Percentiles rank a stretch among this genome's conserved stretches.
Evolutionary conservation across 148 eudicot species (phyloP).

Genomic region (Silene uniflora): DNA sequence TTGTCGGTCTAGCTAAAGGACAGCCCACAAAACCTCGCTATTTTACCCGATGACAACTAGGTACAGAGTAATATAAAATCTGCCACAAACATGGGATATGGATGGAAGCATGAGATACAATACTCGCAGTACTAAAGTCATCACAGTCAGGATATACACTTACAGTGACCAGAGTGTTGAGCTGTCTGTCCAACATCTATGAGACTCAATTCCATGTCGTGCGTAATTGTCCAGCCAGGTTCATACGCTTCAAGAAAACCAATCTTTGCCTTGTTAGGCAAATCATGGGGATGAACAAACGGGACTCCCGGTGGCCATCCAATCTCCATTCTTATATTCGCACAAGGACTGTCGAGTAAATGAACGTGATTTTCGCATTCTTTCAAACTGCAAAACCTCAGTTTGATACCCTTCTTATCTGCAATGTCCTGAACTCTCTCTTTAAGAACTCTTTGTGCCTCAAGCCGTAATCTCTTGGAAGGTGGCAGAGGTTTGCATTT

Average conservation of each 20-base stretch:
- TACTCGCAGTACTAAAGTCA: neutral
- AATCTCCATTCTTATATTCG: constrained; percentile 79
- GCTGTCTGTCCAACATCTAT: constrained; percentile 69
- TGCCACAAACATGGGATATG: neutral
- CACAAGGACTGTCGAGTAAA: constrained; percentile 82
- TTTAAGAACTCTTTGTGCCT: constrained; percentile 97
- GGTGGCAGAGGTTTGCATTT: constrained; percentile 93
- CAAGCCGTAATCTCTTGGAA: constrained; percentile 90
- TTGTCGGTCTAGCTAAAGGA: neutral
- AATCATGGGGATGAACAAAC: constrained; percentile 99
- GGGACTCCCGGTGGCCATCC: constrained; percentile 99
- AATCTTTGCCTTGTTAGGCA: constrained; percentile 96
- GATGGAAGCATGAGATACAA: neutral
- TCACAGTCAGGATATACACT: constrained; percentile 15
- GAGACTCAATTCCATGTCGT: constrained; percentile 79
- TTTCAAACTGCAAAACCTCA: constrained; percentile 85
- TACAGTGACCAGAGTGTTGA: constrained; percentile 57
- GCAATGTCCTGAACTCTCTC: constrained; percentile 99
- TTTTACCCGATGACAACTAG: neutral
- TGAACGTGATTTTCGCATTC: constrained; percentile 89
- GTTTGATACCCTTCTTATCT: constrained; percentile 92
- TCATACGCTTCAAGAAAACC: constrained; percentile 97
- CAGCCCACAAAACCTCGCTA: neutral
- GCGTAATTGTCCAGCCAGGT: constrained; percentile 96
- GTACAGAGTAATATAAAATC: neutral